Evolutionary conservation across 2,329 filamentous ascomycete species (phyloP), one percentile per base, ranked within the genome.

Genomic region (Epichloe gansuensis): DNA sequence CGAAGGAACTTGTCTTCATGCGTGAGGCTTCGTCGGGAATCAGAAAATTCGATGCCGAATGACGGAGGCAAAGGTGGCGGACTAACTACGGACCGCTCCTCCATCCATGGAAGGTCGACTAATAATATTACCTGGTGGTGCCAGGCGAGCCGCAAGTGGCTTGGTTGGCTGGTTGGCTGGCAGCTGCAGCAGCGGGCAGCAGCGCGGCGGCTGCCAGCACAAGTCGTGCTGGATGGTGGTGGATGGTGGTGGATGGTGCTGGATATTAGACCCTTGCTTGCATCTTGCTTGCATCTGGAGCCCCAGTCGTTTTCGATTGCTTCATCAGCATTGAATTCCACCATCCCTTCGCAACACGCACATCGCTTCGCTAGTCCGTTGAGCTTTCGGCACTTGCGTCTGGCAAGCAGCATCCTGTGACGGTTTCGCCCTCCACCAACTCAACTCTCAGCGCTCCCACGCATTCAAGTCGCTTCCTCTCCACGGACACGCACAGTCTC

Each of bases 71-170:
- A 44, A 47, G 41, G 38, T 47, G 45, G 36, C 61, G 63, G 63
- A 65, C 63, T 61, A 65, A 65, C 34, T 43, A 61, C 58, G 60
- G 54, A 55, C 63, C 63, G 63, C 47, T 8, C 41, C 31, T 31
- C 31, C 31, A 31, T 31, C 31, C 27, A 31, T 31, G 27, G 17
- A 21, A 21, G 17, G 17, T 21, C 17, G 2, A 21, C 17, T 21
- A 21, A 21, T 21, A 21, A 21, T 17, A 21, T n/a, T n/a, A n/a
- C n/a, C 17, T 21, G 17, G 17, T 21, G 17, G 17, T 21, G 17
- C 17, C 17, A 21, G 17, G 17, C 17, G 17, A 21, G 27, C 48
- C 39, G 47, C 43, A 43, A 36, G 21, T 35, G 51, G 27, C 11
- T 17, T 45, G 47, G 51, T 47, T 7, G 35, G 50, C 36, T 35